Conservation (phyloP, 1,284 basidiomycete species). For the Malassezia pachydermatis region DNA sequence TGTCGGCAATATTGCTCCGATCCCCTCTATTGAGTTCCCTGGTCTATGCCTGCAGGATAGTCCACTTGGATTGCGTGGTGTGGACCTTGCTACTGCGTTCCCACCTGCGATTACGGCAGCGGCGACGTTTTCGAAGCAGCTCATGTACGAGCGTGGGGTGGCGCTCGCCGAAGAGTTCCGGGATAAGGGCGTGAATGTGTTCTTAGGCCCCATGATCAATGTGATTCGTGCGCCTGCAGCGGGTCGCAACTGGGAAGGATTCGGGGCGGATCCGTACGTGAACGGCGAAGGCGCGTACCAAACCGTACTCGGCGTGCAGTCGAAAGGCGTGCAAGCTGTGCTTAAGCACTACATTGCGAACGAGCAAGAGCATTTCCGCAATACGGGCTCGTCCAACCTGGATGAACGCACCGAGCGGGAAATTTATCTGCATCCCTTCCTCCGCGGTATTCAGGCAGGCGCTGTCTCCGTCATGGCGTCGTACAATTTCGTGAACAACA, state of each 20-base stretch:
- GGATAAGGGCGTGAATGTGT: slow-evolving; percentile 68
- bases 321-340: slow-evolving; percentile 39
- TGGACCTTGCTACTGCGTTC: slow-evolving; percentile 52
- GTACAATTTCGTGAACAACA: slow-evolving; percentile 55
- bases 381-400: slow-evolving; percentile 49
- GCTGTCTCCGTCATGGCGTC: slow-evolving; percentile 49
- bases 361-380: slow-evolving; percentile 45
- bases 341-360: slow-evolving; percentile 49
- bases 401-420: slow-evolving; percentile 64
- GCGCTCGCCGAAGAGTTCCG: slow-evolving; percentile 68
- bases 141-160: slow-evolving; percentile 63
- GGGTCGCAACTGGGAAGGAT: slow-evolving; percentile 71
- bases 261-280: slow-evolving; percentile 36
- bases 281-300: slow-evolving; percentile 33
- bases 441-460: slow-evolving; percentile 50
- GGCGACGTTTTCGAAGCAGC: slow-evolving; percentile 60
- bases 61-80: slow-evolving; percentile 56
- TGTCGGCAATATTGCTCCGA: slow-evolving; percentile 42
- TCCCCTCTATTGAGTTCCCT: slow-evolving; percentile 57
- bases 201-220: slow-evolving; percentile 52
- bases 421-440: slow-evolving; percentile 41
- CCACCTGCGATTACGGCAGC: slow-evolving; percentile 65
- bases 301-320: slow-evolving; percentile 35
- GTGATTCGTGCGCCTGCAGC: slow-evolving; percentile 57
- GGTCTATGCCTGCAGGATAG: slow-evolving; percentile 59